These are phyloP conservation scores for Candida chilensis DNA, from an alignment of 805 yeast species.

Conservation along the genomic window DNA sequence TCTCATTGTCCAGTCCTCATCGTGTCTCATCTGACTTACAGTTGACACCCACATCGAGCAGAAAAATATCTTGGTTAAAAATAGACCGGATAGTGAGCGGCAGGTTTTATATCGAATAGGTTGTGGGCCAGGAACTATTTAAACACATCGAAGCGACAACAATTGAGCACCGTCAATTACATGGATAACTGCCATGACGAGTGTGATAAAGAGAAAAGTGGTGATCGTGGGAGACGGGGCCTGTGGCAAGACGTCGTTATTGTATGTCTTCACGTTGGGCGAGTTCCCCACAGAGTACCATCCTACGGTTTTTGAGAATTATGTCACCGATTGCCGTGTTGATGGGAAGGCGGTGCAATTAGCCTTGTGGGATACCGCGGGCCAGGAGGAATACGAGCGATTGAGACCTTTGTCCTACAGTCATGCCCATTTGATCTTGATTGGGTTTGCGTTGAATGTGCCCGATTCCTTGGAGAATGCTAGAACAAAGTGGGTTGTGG, in stretches of 20 bases:
- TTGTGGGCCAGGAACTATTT: no score
- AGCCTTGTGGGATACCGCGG: conserved; percentile 94
- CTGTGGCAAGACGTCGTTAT: conserved; percentile 84
- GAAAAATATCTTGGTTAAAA: no score
- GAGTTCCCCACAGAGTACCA: conserved; percentile 90
- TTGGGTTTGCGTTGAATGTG: conserved; percentile 79
- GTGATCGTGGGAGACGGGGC: conserved; percentile 96
- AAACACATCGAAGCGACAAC: no score
- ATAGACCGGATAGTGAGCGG: no score
- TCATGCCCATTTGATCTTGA: conserved; percentile 76
- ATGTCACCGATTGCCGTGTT: conserved; percentile 88
- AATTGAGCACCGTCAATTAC: no score
- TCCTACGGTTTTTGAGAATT: conserved; percentile 92
- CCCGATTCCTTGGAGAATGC: conserved; percentile 84
- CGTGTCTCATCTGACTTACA: no score
- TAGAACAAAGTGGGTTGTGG: conserved; percentile 78
- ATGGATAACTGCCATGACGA: no score
- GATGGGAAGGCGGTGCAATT: conserved; percentile 88
- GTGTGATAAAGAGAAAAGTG: conserved; percentile 63
- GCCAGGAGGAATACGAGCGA: conserved; percentile 92
- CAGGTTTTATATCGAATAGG: no score
- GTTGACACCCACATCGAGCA: no score
- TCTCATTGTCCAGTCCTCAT: no score
- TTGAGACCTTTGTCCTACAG: conserved; percentile 82
- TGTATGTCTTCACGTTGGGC: conserved; percentile 88